Evolutionary conservation across 1,284 basidiomycete genomes (phyloP).

Genomic region (Rhodofomes roseus): DNA sequence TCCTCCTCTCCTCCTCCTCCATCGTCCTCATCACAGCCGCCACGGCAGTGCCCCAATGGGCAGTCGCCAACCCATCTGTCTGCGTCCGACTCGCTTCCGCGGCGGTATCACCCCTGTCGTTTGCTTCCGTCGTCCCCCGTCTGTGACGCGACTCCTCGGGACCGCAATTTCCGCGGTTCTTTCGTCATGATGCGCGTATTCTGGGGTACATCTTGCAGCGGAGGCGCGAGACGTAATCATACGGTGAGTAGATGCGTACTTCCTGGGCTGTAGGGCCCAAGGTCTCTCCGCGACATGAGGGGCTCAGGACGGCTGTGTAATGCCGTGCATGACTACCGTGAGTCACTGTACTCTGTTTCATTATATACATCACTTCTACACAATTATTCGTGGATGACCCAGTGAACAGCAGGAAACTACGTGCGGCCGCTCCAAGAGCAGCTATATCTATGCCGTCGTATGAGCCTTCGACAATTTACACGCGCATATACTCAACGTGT

Average conservation of each 20-base stretch:
- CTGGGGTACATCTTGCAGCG: not conserved
- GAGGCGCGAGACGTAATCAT: not conserved
- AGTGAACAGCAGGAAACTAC: no score
- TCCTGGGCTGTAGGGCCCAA: not conserved
- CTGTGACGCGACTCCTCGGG: not conserved
- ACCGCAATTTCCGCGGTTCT: not conserved
- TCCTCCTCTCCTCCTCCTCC: not conserved
- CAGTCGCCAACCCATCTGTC: not conserved
- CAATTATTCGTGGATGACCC: no score
- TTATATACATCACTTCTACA: no score
- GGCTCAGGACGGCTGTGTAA: no score
- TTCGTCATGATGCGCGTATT: not conserved
- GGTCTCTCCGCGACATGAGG: no score
- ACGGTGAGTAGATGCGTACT: not conserved
- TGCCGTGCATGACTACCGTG: no score
- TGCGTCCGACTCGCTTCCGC: constrained; percentile 1
- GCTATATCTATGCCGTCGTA: no score
- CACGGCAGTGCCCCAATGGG: not conserved
- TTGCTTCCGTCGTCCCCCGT: not conserved
- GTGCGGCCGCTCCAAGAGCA: no score
- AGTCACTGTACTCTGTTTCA: no score
- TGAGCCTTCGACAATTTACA: no score
- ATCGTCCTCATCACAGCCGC: not conserved
- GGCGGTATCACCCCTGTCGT: not conserved
- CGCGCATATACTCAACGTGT: no score